Evolutionary conservation across 331 rosid genomes (phyloP).

Genomic region (Dryas integrifolia): DNA sequence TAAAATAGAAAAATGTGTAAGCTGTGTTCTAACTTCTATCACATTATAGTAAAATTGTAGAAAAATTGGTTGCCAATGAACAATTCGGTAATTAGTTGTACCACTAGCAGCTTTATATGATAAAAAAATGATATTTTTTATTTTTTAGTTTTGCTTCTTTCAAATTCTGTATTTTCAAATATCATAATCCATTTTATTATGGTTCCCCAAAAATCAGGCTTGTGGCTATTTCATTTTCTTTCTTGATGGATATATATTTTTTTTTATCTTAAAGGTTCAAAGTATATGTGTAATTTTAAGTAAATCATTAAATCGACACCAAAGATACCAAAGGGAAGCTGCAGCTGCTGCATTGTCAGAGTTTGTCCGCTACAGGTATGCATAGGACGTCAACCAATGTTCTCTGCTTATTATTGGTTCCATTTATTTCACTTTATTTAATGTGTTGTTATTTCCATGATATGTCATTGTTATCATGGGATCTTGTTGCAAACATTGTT

Average conservation of each 20-base stretch:
- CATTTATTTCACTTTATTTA: constrained; percentile 3
- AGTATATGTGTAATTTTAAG: constrained; percentile 68
- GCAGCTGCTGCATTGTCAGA: constrained; percentile 94
- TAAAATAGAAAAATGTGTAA: background rate
- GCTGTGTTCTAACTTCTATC: background rate
- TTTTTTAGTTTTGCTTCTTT: background rate
- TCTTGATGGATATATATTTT: constrained; percentile 2
- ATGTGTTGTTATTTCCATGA: background rate
- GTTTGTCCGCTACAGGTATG: constrained; percentile 85
- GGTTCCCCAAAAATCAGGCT: background rate
- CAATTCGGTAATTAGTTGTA: background rate
- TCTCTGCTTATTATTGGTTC: background rate
- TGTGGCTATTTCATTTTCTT: background rate
- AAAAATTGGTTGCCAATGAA: background rate
- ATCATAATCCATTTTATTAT: background rate
- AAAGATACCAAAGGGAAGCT: constrained; percentile 91
- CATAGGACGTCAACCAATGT: background rate
- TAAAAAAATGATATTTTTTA: background rate
- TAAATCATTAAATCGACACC: constrained; percentile 68
- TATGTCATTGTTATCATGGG: background rate
- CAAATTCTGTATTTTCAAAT: background rate
- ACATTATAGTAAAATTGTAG: constrained; percentile 15
- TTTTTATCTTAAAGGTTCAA: constrained; percentile 54
- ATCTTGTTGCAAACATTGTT: background rate
- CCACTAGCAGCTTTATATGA: background rate